A percentile compares a stretch with the other conserved stretches of the same genome.
These are phyloP conservation scores for Penicillium aurantiogriseum DNA, from an alignment of 2,329 filamentous ascomycete species.

Conservation along the genomic window DNA sequence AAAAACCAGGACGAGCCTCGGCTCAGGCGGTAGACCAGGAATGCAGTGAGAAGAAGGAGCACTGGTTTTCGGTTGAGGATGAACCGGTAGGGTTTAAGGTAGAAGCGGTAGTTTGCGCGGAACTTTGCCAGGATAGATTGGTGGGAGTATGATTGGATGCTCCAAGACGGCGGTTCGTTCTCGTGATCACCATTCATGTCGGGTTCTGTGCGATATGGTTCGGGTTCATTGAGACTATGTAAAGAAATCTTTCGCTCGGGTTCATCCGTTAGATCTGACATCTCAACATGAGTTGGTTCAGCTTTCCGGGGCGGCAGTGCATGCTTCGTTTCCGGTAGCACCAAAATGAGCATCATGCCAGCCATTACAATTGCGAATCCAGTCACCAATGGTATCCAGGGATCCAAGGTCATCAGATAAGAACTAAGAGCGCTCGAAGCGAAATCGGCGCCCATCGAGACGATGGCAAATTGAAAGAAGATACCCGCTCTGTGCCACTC, in stretches of 20 bases:
- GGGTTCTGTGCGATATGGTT: constrained; percentile 18
- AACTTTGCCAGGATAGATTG: constrained; percentile 18
- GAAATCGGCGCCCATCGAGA: constrained; percentile 42
- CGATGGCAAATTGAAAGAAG: constrained; percentile 44
- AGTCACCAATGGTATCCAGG: constrained; percentile 42
- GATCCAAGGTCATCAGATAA: constrained; percentile 41
- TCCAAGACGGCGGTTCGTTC: constrained; percentile 18
- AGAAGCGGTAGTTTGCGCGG: constrained; percentile 25
- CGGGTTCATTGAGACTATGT: constrained; percentile 6
- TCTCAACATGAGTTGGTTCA: constrained; percentile 27
- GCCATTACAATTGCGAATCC: constrained; percentile 36
- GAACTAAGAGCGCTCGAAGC: constrained; percentile 40
- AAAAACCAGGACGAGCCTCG: constrained; percentile 49
- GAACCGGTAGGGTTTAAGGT: constrained; percentile 41
- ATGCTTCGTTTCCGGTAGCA: constrained; percentile 43
- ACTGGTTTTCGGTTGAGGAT: constrained; percentile 42
- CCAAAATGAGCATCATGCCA: constrained; percentile 34
- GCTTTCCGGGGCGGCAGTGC: constrained; percentile 18
- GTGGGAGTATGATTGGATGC: constrained; percentile 11
- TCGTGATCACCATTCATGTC: constrained; percentile 15
- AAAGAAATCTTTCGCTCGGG: constrained; percentile 16
- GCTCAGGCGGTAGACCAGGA: constrained; percentile 50
- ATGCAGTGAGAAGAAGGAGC: constrained; percentile 46
- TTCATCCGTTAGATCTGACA: constrained; percentile 27
- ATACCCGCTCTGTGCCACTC: constrained; percentile 33